These are phyloP conservation scores for Fragaria nilgerrensis DNA, from an alignment of 306 rosid species.

Conservation along the genomic window DNA sequence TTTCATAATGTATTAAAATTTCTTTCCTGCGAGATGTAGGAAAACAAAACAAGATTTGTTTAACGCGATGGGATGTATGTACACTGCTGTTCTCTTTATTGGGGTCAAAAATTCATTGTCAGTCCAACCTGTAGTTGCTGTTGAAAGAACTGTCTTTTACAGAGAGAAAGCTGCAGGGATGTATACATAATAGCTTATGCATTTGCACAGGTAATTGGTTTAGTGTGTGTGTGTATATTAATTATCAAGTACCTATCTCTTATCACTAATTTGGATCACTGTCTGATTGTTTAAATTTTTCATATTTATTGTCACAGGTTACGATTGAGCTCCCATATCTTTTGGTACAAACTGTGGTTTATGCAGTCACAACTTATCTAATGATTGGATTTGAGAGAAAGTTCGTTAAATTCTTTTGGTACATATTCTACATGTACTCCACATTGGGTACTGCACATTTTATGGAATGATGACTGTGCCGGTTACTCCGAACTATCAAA, in stretches of 20 bases:
- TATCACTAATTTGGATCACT: neutral
- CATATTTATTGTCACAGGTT: slow-evolving; percentile 38
- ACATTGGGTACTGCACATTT: slow-evolving; percentile 66
- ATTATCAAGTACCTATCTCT: neutral
- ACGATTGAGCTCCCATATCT: slow-evolving; percentile 65
- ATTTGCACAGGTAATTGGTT: slow-evolving; percentile 51
- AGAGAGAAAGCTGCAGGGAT: slow-evolving; percentile 88
- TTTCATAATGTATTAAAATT: neutral
- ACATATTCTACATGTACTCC: slow-evolving; percentile 69
- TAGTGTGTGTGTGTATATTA: neutral
- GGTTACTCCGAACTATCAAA: slow-evolving; percentile 65
- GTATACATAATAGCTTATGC: slow-evolving; percentile 78
- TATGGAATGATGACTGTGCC: slow-evolving; percentile 91
- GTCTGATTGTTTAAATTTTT: neutral
- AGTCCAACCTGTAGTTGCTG: slow-evolving; percentile 69
- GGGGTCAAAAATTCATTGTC: slow-evolving; percentile 61
- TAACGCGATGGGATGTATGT: slow-evolving; percentile 79
- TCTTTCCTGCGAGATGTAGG: slow-evolving; percentile 26
- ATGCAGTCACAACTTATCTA: slow-evolving; percentile 58
- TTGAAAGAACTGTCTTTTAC: slow-evolving; percentile 80
- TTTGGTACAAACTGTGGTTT: slow-evolving; percentile 47
- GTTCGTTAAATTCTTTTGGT: slow-evolving; percentile 60
- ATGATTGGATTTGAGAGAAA: slow-evolving; percentile 84
- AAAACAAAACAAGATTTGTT: slow-evolving; percentile 40
- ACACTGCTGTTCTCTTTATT: slow-evolving; percentile 53